Evolutionary conservation across 768 basidiomycete genomes (phyloP).

Genomic region (Xerocomellus amylosporus): DNA sequence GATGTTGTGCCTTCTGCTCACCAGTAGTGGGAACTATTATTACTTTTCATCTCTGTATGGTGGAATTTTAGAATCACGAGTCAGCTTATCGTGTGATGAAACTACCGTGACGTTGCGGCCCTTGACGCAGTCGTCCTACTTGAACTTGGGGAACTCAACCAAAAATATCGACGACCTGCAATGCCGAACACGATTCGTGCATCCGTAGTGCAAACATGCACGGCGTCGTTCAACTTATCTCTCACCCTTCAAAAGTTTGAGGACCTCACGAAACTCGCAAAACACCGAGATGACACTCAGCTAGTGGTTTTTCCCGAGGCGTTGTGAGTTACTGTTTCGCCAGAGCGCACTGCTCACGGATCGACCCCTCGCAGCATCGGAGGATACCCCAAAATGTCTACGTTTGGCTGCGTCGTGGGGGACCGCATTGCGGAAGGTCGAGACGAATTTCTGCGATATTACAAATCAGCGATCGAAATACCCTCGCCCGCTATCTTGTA

Average conservation of each 20-base stretch:
- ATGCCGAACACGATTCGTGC: slow-evolving; percentile 40
- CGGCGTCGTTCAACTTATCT: slow-evolving; percentile 43
- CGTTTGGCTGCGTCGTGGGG: slow-evolving; percentile 44
- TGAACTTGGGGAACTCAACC: too few relatives aligned
- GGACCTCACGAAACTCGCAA: slow-evolving; percentile 42
- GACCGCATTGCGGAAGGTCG: slow-evolving; percentile 48
- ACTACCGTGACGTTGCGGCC: background rate
- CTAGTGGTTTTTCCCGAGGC: slow-evolving; percentile 58
- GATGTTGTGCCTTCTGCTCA: slow-evolving; percentile 3
- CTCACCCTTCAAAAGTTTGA: slow-evolving; percentile 52
- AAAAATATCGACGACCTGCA: background rate
- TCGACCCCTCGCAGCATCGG: slow-evolving; percentile 40
- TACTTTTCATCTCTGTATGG: slow-evolving; percentile 1
- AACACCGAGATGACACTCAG: slow-evolving; percentile 45
- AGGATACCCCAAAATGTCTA: slow-evolving; percentile 59
- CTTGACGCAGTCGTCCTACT: background rate
- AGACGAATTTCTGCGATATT: slow-evolving; percentile 56
- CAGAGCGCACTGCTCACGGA: background rate
- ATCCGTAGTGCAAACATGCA: slow-evolving; percentile 53
- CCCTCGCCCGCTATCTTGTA: slow-evolving; percentile 48
- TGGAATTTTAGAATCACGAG: slow-evolving; percentile 1
- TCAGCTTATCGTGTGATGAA: slow-evolving; percentile 1
- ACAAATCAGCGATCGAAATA: slow-evolving; percentile 53
- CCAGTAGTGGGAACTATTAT: slow-evolving; percentile 10
- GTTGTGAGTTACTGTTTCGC: slow-evolving; percentile 39